A percentile compares a stretch with the other conserved stretches of the same genome.
Evolutionary conservation across 2,329 filamentous ascomycete genomes (phyloP).

Genomic region (Orbilia ellipsospora): DNA sequence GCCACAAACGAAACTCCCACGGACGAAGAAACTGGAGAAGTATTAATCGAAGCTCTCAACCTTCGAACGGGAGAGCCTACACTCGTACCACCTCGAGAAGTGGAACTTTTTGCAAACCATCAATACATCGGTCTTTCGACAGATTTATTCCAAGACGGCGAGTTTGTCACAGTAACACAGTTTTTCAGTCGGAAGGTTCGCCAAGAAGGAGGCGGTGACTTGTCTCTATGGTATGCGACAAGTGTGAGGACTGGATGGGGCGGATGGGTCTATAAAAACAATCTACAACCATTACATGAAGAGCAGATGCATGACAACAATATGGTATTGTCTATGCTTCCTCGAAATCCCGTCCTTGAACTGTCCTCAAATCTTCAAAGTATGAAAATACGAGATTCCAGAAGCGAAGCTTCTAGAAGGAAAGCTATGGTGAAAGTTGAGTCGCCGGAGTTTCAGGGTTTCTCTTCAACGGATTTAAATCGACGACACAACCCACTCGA

Average conservation of each 20-base stretch:
- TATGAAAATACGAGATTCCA: background rate
- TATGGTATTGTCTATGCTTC: background rate
- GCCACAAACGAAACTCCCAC: background rate
- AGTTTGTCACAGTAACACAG: background rate
- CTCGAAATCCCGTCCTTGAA: background rate
- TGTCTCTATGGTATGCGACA: background rate
- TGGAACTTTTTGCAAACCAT: conserved; percentile 35
- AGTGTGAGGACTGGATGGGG: background rate
- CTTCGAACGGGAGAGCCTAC: conserved; percentile 34
- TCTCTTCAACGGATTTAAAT: too few relatives aligned
- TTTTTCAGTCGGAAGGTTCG: background rate
- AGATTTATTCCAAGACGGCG: background rate
- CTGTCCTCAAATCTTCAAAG: background rate
- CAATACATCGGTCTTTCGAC: conserved; percentile 7
- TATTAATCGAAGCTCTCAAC: conserved; percentile 32
- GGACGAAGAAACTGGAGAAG: background rate
- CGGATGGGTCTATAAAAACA: conserved; percentile 20
- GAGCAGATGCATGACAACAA: conserved; percentile 11
- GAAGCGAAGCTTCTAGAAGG: too few relatives aligned
- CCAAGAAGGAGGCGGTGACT: background rate
- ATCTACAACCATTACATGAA: conserved; percentile 12
- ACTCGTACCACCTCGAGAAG: conserved; percentile 1
- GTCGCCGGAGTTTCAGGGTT: too few relatives aligned
- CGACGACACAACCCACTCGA: too few relatives aligned
- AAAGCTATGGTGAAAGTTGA: too few relatives aligned